Base-by-base conservation (phyloP, 257 asterid genomes). In the Scutellaria minor region DNA sequence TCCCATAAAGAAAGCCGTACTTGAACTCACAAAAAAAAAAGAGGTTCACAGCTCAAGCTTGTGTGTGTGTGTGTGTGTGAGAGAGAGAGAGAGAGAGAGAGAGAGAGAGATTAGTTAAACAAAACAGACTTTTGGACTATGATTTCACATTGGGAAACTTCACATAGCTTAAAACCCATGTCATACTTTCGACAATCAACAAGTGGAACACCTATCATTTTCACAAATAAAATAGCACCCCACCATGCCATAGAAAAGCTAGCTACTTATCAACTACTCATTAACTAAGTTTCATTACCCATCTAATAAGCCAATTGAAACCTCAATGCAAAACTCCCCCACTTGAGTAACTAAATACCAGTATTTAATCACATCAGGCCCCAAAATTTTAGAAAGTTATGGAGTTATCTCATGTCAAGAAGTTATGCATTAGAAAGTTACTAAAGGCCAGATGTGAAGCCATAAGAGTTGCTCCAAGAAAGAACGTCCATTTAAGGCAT, bases 291-390 rank as follows among this genome's bases (percentile, higher is more conserved):
- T 41, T 7, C 35, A 7, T 64, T 50, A 68, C 48, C 64, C 50
- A 42, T 48, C 20, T 31, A 60, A 75, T 9, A 68, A 75, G 44
- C 75, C 44, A 41, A 24, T 40, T 42, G 60, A 51, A 61, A 42
- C 66, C 64, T 60, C 56, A 68, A 47, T 31, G 14, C 48, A 54
- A 45, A 35, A 9, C 73, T 27, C n/a, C 12, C 51, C 18, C 12
- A 46, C 64, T 42, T 45, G 35, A 35, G n/a, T 46, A 27, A 55
- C 50, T 61, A 55, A 27, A 20, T 14, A 66, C 18, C 54, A 64
- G 22, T n/a, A 40, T 24, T 24, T 20, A 46, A 55, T 55, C 24
- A 41, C 42, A 51, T 13, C 20, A 57, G 47, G 24, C 47, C 20
- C 54, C 54, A 58, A 68, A 53, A 13, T 11, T 68, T 35, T 37